Percentiles rank a stretch among this genome's conserved stretches.
phyloP scores from a whole-genome alignment of 768 basidiomycete species.

The Tulasnella sp. region DNA sequence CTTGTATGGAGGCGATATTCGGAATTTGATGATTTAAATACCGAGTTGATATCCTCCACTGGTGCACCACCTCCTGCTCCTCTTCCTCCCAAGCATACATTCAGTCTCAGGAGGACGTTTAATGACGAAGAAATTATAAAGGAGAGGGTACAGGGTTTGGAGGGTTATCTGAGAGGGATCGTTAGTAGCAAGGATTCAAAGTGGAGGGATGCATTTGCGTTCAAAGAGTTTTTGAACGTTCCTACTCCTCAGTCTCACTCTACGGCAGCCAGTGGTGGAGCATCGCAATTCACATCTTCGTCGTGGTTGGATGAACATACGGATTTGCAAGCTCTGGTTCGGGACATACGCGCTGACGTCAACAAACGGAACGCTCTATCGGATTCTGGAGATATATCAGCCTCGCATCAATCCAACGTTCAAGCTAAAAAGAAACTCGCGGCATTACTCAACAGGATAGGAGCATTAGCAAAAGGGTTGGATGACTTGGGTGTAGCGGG shows the following conservation, averaged over 20 bases:
- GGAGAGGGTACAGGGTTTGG: conserved; percentile 64
- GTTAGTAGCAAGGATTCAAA: conserved; percentile 63
- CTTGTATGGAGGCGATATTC: conserved; percentile 90
- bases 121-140: conserved; percentile 46
- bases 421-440: conserved; percentile 78
- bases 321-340: conserved; percentile 58
- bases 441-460: conserved; percentile 59
- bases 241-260: conserved; percentile 27
- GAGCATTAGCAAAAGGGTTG: conserved; percentile 54
- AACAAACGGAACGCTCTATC: conserved; percentile 78
- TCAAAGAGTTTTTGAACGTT: conserved; percentile 78
- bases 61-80: conserved; percentile 61
- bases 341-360: conserved; percentile 74
- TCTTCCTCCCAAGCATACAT: conserved; percentile 77
- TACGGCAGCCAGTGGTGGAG: conserved; percentile 29
- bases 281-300: conserved; percentile 50
- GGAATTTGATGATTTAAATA: conserved; percentile 80
- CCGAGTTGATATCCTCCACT: conserved; percentile 66
- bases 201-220: conserved; percentile 69
- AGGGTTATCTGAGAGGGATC: conserved; percentile 76
- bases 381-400: conserved; percentile 55
- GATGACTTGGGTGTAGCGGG: conserved; percentile 50
- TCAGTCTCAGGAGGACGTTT: conserved; percentile 43
- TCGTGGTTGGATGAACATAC: conserved; percentile 87
- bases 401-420: conserved; percentile 67